Base-by-base conservation (phyloP, 108 stramenopile species). In the Cyclotella baltica region DNA sequence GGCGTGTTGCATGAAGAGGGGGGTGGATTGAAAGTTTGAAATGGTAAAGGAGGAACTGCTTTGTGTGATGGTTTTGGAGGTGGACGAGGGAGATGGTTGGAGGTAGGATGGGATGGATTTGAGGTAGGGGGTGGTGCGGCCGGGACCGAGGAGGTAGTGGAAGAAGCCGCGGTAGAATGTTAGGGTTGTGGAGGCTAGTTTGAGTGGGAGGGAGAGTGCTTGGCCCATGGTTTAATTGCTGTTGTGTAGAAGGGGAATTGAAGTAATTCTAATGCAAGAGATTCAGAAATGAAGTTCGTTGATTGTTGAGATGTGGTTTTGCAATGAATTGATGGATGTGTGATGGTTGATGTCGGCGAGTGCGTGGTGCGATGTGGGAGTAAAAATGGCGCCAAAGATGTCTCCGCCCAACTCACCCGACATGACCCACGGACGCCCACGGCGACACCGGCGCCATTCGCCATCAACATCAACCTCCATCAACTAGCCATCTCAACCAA, bases 161-260 rank as follows among this genome's bases (percentile, higher is more conserved):
- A 90, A 88, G 56, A 93, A 85, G 5, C 93, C 93, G 23, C 80
- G 73, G 75, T 93, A 93, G 73, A 83, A 93, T 61, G 88, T 89
- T 3, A 80, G 40, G 13, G 90, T 90, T 62, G 88, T 85, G 20
- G 76, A 78, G 53, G 64, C 62, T 15, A 86, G 72, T 56, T 83
- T 78, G 69, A 86, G 62, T 15, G 85, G 85, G 43, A 86, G 81
- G 58, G 85, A 83, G 27, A 86, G 47, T 15, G 70, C 69, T 59
- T 84, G 72, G 43, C 86, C 86, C 86, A 86, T 86, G 61, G 61
- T 35, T 2, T 3, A 2, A 25, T 27, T 29, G 55, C 22, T 57
- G 4, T 29, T 57, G 5, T 53, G 52, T n/a, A n/a, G n/a, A n/a
- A n/a, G n/a, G n/a, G n/a, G n/a, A n/a, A n/a, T n/a, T n/a, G n/a